Evolutionary conservation across 2,329 filamentous ascomycete genomes (phyloP).

Genomic region (Ascochyta clinopodiicola): DNA sequence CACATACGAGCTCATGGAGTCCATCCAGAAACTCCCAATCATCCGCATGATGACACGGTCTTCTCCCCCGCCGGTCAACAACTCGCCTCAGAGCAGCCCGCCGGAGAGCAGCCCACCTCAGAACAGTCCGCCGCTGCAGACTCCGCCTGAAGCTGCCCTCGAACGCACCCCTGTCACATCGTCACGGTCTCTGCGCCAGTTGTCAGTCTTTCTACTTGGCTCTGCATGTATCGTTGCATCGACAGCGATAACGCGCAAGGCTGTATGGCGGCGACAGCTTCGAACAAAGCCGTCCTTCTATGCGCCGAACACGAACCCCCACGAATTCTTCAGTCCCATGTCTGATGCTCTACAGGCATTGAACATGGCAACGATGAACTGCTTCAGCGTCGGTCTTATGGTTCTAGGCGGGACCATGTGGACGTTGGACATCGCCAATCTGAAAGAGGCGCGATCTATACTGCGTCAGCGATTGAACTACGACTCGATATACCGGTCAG

Average conservation of each 20-base stretch:
- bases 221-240: conserved; percentile 77
- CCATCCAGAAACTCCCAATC: conserved; percentile 27
- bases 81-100: conserved; percentile 6
- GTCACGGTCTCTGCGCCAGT: conserved; percentile 64
- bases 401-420: conserved; percentile 75
- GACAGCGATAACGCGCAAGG: conserved; percentile 66
- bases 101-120: conserved; percentile 10
- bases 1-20: conserved; percentile 27
- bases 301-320: conserved; percentile 61
- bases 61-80: conserved; percentile 26
- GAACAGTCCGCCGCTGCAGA: conserved; percentile 7
- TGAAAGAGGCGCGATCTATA: conserved; percentile 64
- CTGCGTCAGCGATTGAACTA: conserved; percentile 64
- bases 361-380: conserved; percentile 85
- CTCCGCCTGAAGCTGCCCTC: conserved; percentile 29
- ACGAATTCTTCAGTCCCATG: conserved; percentile 64
- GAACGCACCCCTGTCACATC: conserved; percentile 49
- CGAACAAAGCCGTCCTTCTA: conserved; percentile 74
- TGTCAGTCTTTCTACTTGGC: conserved; percentile 76
- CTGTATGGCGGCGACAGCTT: conserved; percentile 68
- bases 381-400: conserved; percentile 77
- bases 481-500: conserved; percentile 57
- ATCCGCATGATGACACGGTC: conserved; percentile 33
- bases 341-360: conserved; percentile 83
- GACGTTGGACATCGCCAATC: conserved; percentile 71